Percentiles rank a stretch among this genome's conserved stretches.
These are phyloP conservation scores for Fallopia convolvulus DNA, from an alignment of 148 eudicot genomes.

Conservation along the genomic window DNA sequence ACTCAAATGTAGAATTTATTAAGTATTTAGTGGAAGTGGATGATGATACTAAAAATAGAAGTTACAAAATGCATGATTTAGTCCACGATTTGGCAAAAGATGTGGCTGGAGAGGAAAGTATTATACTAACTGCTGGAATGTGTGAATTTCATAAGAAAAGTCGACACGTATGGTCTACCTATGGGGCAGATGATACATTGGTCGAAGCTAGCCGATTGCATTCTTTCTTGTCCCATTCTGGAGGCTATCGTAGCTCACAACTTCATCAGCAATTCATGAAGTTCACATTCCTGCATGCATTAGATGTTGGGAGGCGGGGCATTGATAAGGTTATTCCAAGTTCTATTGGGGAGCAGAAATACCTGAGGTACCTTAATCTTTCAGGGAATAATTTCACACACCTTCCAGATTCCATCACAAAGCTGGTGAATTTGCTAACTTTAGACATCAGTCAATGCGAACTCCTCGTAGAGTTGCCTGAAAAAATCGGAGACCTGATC, in stretches of 20 bases:
- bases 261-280: background rate
- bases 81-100: no score
- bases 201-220: background rate
- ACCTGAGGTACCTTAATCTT: conserved; percentile 9
- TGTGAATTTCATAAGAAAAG: background rate
- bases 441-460: background rate
- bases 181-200: background rate
- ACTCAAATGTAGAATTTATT: no score
- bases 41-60: no score
- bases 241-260: background rate
- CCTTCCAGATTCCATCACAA: conserved; percentile 15
- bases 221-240: background rate
- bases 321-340: no score
- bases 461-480: conserved; percentile 12
- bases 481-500: background rate
- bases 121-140: no score
- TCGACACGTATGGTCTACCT: background rate
- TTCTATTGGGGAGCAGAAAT: background rate
- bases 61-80: no score
- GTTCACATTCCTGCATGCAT: background rate
- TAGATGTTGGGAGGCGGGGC: background rate
- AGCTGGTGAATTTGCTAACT: conserved; percentile 25
- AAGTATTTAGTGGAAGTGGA: no score
- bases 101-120: no score
- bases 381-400: background rate